Conservation (phyloP, 202 grass and related monocot genomes). For the Musa balbisiana region DNA sequence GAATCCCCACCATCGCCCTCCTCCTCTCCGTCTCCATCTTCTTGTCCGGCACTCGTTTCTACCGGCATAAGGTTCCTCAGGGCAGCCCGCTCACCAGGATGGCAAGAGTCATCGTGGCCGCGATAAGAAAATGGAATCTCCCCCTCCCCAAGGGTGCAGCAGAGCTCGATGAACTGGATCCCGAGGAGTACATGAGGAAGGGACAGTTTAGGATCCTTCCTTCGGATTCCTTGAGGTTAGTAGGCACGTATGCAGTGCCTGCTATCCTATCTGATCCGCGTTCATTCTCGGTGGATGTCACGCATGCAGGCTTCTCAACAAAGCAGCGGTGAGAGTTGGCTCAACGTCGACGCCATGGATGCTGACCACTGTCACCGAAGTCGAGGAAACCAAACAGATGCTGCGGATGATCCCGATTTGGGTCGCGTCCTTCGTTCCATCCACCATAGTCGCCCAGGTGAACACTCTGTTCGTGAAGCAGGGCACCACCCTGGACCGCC, state of each 20-base stretch:
- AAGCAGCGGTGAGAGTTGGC: not conserved
- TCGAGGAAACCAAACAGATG: constrained; percentile 19
- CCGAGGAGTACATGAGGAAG: not conserved
- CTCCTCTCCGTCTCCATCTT: constrained; percentile 10
- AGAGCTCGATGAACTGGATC: constrained; percentile 16
- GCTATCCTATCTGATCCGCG: too few relatives aligned
- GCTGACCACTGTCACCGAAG: constrained; percentile 5
- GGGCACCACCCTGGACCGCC: constrained; percentile 4
- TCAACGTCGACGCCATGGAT: not conserved
- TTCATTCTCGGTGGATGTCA: too few relatives aligned
- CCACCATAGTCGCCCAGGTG: not conserved
- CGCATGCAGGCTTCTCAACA: not conserved
- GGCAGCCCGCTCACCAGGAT: constrained; percentile 13
- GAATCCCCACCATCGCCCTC: constrained; percentile 9
- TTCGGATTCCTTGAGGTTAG: constrained; percentile 6
- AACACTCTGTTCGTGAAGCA: constrained; percentile 23
- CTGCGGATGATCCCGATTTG: constrained; percentile 1
- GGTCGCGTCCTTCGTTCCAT: not conserved
- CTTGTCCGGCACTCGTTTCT: constrained; percentile 18
- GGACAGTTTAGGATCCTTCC: constrained; percentile 2
- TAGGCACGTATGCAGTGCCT: not conserved
- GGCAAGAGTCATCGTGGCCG: constrained; percentile 7
- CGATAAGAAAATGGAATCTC: not conserved
- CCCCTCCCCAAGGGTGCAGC: not conserved
- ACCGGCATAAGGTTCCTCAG: constrained; percentile 13